These are phyloP conservation scores for Herpetomonas samuelpessoai DNA, from an alignment of 208 protist species.

Conservation along the genomic window DNA sequence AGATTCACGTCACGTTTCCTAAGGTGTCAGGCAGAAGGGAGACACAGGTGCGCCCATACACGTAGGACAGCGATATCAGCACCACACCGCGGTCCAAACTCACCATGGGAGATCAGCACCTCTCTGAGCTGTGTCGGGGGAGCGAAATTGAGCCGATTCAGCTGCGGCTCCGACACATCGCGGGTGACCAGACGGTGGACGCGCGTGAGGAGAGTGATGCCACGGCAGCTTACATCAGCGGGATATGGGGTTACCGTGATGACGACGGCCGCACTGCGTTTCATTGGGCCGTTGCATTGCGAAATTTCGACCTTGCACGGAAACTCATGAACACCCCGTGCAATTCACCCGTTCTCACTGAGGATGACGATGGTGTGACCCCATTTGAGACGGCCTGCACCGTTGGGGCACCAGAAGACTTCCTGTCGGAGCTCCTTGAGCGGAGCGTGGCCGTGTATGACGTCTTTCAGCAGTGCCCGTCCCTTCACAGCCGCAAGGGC, in stretches of 20 bases:
- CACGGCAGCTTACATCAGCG: constrained; percentile 22
- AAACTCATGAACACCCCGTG: constrained; percentile 58
- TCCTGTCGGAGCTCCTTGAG: constrained; percentile 57
- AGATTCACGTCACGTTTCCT: no score
- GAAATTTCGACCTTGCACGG: constrained; percentile 66
- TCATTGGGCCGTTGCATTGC: constrained; percentile 84
- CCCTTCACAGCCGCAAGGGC: constrained; percentile 14
- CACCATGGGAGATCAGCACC: constrained; percentile 35
- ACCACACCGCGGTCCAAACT: not conserved
- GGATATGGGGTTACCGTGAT: constrained; percentile 75
- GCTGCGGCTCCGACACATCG: constrained; percentile 35
- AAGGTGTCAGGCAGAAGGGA: no score
- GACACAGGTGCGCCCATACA: no score
- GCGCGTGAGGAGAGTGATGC: constrained; percentile 3
- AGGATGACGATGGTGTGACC: constrained; percentile 65
- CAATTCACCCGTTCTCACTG: constrained; percentile 57
- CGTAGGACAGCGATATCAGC: not conserved
- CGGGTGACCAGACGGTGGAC: not conserved
- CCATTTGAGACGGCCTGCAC: constrained; percentile 82
- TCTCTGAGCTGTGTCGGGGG: constrained; percentile 71
- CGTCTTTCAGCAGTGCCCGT: constrained; percentile 6
- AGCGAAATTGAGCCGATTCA: constrained; percentile 51
- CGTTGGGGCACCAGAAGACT: constrained; percentile 56
- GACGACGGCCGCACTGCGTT: constrained; percentile 85
- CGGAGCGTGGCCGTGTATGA: constrained; percentile 30